Evolutionary conservation across 768 basidiomycete species (phyloP).

Genomic region (Psilocybe cyanescens): DNA sequence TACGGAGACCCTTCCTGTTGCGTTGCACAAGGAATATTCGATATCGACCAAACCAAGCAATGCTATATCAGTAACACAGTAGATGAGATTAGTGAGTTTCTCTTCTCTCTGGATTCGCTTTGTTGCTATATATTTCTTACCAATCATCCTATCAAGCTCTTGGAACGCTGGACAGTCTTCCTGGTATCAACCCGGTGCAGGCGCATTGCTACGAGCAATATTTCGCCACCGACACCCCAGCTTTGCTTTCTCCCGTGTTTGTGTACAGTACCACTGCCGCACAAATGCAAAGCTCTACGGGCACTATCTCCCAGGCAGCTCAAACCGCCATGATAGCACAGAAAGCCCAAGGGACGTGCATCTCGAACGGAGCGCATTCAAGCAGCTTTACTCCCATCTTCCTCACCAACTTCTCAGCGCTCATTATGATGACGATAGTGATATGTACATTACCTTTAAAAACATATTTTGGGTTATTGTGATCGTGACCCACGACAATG

Average conservation of each 20-base stretch:
- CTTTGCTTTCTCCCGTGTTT: constrained; percentile 29
- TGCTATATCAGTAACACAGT: constrained; percentile 39
- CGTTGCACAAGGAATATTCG: constrained; percentile 35
- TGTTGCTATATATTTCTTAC: no score
- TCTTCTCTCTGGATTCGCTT: no score
- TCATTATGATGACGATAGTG: not conserved
- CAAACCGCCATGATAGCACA: constrained; percentile 24
- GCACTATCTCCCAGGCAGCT: constrained; percentile 25
- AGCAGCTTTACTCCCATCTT: not conserved
- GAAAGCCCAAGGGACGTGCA: constrained; percentile 28
- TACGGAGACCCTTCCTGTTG: constrained; percentile 39
- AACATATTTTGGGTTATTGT: not conserved
- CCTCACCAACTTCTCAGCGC: not conserved
- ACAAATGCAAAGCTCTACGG: constrained; percentile 16
- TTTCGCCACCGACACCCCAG: constrained; percentile 27
- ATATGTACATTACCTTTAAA: not conserved
- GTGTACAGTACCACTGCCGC: constrained; percentile 17
- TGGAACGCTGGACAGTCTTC: constrained; percentile 22
- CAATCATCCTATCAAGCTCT: constrained; percentile 8
- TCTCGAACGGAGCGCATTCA: constrained; percentile 16
- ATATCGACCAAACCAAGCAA: constrained; percentile 29
- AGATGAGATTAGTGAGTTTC: constrained; percentile 35
- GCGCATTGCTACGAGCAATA: constrained; percentile 28
- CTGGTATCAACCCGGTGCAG: constrained; percentile 35
- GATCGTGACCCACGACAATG: no score